A percentile compares a stretch with the other conserved stretches of the same genome.
phyloP scores from a whole-genome alignment of 495 filamentous ascomycete genomes.

The Rhypophila decipiens region DNA sequence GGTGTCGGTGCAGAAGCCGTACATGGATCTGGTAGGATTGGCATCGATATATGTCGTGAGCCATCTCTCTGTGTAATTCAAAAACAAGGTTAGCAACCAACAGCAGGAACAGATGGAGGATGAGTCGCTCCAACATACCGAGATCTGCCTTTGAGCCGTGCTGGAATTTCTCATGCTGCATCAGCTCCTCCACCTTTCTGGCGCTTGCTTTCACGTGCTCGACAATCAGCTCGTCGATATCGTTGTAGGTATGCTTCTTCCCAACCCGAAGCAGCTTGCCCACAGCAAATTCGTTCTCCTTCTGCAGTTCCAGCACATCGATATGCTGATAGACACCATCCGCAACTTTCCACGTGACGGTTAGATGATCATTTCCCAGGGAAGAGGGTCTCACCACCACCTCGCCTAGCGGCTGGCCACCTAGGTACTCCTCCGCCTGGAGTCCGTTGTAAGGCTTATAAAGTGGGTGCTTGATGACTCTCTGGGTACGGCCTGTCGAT shows the following conservation, averaged over 20 bases:
- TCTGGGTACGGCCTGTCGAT: slow-evolving; percentile 69
- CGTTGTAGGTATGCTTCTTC: slow-evolving; percentile 82
- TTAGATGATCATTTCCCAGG: slow-evolving; percentile 88
- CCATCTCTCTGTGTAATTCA: slow-evolving; percentile 75
- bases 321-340: slow-evolving; percentile 94
- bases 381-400: slow-evolving; percentile 93
- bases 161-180: slow-evolving; percentile 85
- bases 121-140: slow-evolving; percentile 62
- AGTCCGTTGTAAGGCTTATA: slow-evolving; percentile 88
- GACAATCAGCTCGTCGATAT: slow-evolving; percentile 95
- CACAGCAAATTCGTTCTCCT: slow-evolving; percentile 91
- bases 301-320: slow-evolving; percentile 92
- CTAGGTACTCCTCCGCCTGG: slow-evolving; percentile 90
- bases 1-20: slow-evolving; percentile 88
- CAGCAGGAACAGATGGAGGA: slow-evolving; percentile 23
- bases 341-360: slow-evolving; percentile 96
- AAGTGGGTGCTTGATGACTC: slow-evolving; percentile 94
- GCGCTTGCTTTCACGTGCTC: slow-evolving; percentile 97
- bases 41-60: slow-evolving; percentile 90
- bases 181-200: slow-evolving; percentile 94
- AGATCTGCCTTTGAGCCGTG: slow-evolving; percentile 70
- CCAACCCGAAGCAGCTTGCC: slow-evolving; percentile 76
- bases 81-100: slow-evolving; percentile 30
- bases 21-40: slow-evolving; percentile 88
- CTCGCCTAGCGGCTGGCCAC: slow-evolving; percentile 76